Base-by-base conservation (phyloP, 73 alveolate genomes). In the Paramecium bursaria region DNA sequence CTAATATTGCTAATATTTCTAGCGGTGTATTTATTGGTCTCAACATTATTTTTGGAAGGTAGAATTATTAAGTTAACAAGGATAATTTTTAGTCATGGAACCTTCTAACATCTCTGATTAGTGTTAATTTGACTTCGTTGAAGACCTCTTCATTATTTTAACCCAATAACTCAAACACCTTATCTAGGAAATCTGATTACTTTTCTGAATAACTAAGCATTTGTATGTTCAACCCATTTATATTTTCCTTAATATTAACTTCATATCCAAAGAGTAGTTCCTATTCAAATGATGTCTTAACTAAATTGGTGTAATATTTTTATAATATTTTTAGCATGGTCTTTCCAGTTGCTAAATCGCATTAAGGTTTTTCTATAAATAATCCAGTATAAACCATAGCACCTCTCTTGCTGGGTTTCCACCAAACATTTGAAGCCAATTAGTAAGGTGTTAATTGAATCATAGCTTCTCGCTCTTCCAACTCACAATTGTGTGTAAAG, bases 281-380 rank as follows among this genome's bases (percentile, higher is more conserved):
- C 21, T 67, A 33, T 67, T 35, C 19, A 3, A 67, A 67, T 19
- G 33, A 35, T 15, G 19, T 67, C n/a, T 35, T 67, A 21, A 57
- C 49, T 19, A 67, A 35, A 21, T 67, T 57, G 3, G 53, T 35
- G 14, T 67, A 67, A 67, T 30, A 67, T 19, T 67, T 67, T 67
- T 67, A 35, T 23, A 67, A 27, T 35, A 67, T 10, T 35, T 67
- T 67, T 5, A 67, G n/a, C 60, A 67, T 31, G 15, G 82, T 67
- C 44, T 67, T 67, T 0, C 82, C 82, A 21, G 33, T 23, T 0
- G 27, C 55, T 5, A 67, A 19, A 67, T 53, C 2, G 7, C 60
- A 67, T 67, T 67, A 14, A 39, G 82, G 82, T 67, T 67, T 67
- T 67, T 67, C 82, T 10, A 67, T 67, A 42, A 67, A 67, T 42